Conservation (phyloP, 441 rosid genomes). For the Euphorbia schlechtendalii region DNA sequence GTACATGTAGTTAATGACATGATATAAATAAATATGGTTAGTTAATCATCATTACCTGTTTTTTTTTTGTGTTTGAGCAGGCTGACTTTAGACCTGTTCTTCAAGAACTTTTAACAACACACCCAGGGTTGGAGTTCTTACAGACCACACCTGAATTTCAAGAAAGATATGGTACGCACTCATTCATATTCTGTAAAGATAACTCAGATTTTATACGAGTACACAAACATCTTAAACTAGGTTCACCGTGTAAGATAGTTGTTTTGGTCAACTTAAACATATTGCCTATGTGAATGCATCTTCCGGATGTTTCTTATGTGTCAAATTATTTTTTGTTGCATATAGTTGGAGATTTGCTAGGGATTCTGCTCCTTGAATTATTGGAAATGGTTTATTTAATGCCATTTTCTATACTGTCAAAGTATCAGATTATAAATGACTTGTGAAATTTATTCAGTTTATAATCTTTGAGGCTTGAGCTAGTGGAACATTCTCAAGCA, state of each 20-base stretch:
- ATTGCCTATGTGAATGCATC: neutral
- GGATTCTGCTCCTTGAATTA: neutral
- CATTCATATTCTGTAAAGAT: neutral
- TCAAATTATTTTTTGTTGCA: neutral
- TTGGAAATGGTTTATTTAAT: neutral
- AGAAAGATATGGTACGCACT: slow-evolving; percentile 86
- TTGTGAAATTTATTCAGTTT: neutral
- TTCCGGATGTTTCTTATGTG: too few relatives aligned
- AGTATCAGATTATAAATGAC: neutral
- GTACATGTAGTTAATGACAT: too few relatives aligned
- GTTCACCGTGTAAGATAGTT: neutral
- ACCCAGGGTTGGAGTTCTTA: slow-evolving; percentile 92
- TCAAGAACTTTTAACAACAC: slow-evolving; percentile 82
- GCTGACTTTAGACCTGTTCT: slow-evolving; percentile 83
- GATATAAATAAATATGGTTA: slow-evolving; percentile 12
- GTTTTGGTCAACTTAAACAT: slow-evolving; percentile 1
- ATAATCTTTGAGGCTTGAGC: neutral
- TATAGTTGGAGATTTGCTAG: neutral
- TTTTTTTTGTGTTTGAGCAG: slow-evolving; percentile 35
- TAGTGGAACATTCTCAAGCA: neutral
- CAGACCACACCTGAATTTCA: slow-evolving; percentile 95
- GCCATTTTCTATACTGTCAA: too few relatives aligned
- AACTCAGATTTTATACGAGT: slow-evolving; percentile 1
- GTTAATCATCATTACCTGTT: too few relatives aligned
- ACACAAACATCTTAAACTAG: neutral